These are phyloP conservation scores for Plantago coronopus DNA, from an alignment of 305 asterid species.

Conservation along the genomic window DNA sequence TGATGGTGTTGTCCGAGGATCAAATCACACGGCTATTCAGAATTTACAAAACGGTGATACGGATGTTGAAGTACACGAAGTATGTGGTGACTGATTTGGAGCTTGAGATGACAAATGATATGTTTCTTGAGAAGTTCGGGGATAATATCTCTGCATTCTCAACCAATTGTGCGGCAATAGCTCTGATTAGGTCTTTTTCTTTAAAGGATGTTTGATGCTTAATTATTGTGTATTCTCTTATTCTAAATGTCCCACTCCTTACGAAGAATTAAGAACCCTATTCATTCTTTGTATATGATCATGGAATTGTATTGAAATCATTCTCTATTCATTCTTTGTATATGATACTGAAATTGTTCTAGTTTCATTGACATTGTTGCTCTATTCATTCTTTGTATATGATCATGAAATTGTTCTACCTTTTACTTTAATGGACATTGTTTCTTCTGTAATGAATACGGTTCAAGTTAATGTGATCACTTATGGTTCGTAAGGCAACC, in stretches of 20 bases:
- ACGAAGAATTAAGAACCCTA: no score
- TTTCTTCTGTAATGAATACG: not conserved
- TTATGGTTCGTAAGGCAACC: no score
- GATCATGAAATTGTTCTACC: not conserved
- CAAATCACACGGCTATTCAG: conserved; percentile 49
- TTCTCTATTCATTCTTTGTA: no score
- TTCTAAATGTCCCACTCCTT: no score
- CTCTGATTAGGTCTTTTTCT: conserved; percentile 53
- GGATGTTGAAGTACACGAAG: conserved; percentile 66
- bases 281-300: not conserved
- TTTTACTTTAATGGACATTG: no score
- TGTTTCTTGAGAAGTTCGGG: conserved; percentile 57
- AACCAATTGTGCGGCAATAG: conserved; percentile 45
- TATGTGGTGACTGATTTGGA: conserved; percentile 66
- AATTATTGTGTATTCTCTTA: no score
- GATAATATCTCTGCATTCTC: conserved; percentile 58
- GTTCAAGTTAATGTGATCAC: conserved; percentile 1
- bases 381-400: not conserved
- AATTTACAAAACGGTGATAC: conserved; percentile 63
- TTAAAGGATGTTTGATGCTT: not conserved
- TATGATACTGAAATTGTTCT: no score
- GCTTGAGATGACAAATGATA: conserved; percentile 50
- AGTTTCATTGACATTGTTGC: not conserved
- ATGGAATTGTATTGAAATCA: no score
- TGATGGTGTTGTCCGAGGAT: conserved; percentile 59